Evolutionary conservation across 345 rosid genomes (phyloP), one percentile per base, ranked within the genome.

Genomic region (Xanthoceras sorbifolium): DNA sequence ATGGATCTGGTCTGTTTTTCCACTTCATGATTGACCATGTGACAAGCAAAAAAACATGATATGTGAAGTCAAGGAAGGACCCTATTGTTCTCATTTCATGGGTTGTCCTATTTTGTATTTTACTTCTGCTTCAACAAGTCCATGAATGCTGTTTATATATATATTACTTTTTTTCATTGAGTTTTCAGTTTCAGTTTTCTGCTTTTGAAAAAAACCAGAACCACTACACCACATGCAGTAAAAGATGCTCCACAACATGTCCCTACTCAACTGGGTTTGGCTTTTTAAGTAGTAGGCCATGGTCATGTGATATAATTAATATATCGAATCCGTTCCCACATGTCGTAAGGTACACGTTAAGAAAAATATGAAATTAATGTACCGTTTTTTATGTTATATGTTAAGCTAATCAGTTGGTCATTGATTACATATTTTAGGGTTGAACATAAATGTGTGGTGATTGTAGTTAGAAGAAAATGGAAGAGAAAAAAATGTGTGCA

Each of bases 11-110:
- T 40, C 68, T 14, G 31, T 28, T 62, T 42, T 46, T 18, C 54
- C 17, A 61, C 20, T 44, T 44, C n/a, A n/a, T 61, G 69, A 62
- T 71, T 44, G 59, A 72, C 38, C 67, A 60, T 60, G 76, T 72
- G 67, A 38, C 34, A 15, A 38, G 10, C 67, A 50, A 50, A 42
- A 10, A 71, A 59, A 38, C 54, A 38, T 17, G 28, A 48, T 17
- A 52, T 23, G 52, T 23, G 52, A 63, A 57, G 62, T 73, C 64
- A 12, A 62, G 46, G 11, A n/a, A 63, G 42, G 69, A 59, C 67
- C 40, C 60, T 57, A 57, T 57, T 22, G 62, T 57, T 57, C 60
- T 23, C 60, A 9, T 57, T 71, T 70, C 31, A 32, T 20, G 74
- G 74, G 48, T 54, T 71, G 64, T 71, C 74, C 31, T 71, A 5